phyloP scores from a whole-genome alignment of 208 protist genomes.

The Naegleria lovaniensis region DNA sequence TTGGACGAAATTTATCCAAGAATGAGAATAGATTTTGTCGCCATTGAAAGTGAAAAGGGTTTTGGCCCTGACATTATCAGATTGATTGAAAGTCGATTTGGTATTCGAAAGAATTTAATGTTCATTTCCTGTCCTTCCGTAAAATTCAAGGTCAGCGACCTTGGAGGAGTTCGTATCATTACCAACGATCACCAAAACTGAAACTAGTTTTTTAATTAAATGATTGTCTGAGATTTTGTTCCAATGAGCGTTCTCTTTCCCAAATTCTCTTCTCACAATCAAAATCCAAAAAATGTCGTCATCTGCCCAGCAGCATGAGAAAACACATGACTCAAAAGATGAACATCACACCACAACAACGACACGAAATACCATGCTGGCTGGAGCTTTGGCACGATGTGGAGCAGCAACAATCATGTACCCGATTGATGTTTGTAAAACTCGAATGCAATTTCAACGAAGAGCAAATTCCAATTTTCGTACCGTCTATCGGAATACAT shows the following conservation, averaged over 20 bases:
- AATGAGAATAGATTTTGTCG: constrained; percentile 51
- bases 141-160: constrained; percentile 50
- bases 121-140: constrained; percentile 63
- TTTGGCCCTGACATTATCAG: constrained; percentile 49
- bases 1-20: constrained; percentile 56
- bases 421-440: constrained; percentile 27
- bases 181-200: constrained; percentile 26
- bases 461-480: not conserved
- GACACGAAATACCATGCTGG: not conserved
- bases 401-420: constrained; percentile 21
- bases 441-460: constrained; percentile 28
- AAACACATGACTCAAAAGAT: no score
- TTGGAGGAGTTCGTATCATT: constrained; percentile 62
- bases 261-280: no score
- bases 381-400: constrained; percentile 16
- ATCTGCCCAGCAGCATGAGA: no score
- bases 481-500: not conserved
- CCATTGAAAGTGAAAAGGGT: constrained; percentile 29
- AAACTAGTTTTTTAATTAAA: no score
- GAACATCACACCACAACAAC: not conserved
- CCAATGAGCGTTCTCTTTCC: no score
- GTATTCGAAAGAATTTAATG: constrained; percentile 65
- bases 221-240: no score
- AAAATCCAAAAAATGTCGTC: no score
- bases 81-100: constrained; percentile 47